Evolutionary conservation across 352 stramenopile species (phyloP).

Genomic region (Phytopythium boreale): DNA sequence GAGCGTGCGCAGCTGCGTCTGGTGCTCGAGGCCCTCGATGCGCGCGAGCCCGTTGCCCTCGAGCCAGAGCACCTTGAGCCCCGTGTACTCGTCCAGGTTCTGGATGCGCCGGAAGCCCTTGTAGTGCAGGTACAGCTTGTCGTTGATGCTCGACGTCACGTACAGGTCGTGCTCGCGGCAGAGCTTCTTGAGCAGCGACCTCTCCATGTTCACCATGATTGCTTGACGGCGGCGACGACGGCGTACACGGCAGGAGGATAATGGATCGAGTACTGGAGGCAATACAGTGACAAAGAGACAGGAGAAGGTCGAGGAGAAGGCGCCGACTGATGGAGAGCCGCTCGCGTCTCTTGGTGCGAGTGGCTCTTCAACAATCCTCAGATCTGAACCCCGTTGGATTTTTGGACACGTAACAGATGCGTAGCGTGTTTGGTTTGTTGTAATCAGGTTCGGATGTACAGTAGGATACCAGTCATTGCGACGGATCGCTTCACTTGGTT

Average conservation of each 20-base stretch:
- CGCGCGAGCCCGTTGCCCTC: slow-evolving; percentile 90
- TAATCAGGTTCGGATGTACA: too few species aligned
- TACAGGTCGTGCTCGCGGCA: slow-evolving; percentile 92
- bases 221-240: neutral
- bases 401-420: neutral
- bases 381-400: neutral
- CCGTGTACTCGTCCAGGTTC: slow-evolving; percentile 95
- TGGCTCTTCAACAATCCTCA: slow-evolving; percentile 17
- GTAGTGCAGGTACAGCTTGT: slow-evolving; percentile 97
- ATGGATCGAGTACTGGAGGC: neutral
- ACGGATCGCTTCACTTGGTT: neutral
- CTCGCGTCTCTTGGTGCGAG: neutral
- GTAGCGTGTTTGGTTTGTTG: too few species aligned
- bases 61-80: slow-evolving; percentile 92
- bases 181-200: slow-evolving; percentile 82
- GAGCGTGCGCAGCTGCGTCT: slow-evolving; percentile 87
- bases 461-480: neutral
- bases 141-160: slow-evolving; percentile 90
- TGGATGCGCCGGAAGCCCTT: slow-evolving; percentile 93
- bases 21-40: slow-evolving; percentile 89
- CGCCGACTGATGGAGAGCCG: neutral
- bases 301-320: neutral
- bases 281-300: neutral
- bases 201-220: slow-evolving; percentile 88
- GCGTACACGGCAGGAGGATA: neutral